Conservation (phyloP, 2,329 filamentous ascomycete genomes). For the Aspergillus neotritici region DNA sequence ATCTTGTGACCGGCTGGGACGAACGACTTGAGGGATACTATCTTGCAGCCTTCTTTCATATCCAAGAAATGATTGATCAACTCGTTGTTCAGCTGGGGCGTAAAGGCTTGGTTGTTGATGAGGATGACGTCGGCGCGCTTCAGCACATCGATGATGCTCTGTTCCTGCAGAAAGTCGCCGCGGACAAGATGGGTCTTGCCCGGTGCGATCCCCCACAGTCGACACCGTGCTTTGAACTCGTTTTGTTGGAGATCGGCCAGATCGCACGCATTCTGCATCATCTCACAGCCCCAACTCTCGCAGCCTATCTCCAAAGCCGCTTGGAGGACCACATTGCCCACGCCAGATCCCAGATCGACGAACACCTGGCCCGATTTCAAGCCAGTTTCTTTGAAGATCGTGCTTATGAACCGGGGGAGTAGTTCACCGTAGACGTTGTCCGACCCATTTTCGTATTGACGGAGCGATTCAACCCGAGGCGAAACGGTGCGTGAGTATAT, state of each 20-base stretch:
- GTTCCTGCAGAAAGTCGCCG: slow-evolving; percentile 75
- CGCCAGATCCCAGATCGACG: slow-evolving; percentile 89
- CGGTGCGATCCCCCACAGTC: slow-evolving; percentile 78
- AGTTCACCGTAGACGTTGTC: slow-evolving; percentile 96
- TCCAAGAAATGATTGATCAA: slow-evolving; percentile 88
- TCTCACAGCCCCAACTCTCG: slow-evolving; percentile 93
- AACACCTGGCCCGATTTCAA: slow-evolving; percentile 83
- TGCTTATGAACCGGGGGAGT: slow-evolving; percentile 73
- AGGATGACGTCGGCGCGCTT: slow-evolving; percentile 89
- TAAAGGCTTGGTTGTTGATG: slow-evolving; percentile 97
- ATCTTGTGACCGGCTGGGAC: slow-evolving; percentile 74
- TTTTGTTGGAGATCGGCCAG: slow-evolving; percentile 72
- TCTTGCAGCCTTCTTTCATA: slow-evolving; percentile 80
- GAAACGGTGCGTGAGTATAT: slow-evolving; percentile 91
- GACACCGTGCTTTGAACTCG: slow-evolving; percentile 80
- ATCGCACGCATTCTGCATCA: slow-evolving; percentile 84
- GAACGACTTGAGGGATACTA: slow-evolving; percentile 89
- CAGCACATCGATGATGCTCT: slow-evolving; percentile 64
- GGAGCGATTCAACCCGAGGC: slow-evolving; percentile 74
- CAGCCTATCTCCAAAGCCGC: slow-evolving; percentile 89
- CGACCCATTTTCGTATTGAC: slow-evolving; percentile 80
- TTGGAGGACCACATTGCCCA: slow-evolving; percentile 92
- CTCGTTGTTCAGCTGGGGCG: slow-evolving; percentile 74
- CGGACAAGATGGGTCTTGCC: slow-evolving; percentile 74
- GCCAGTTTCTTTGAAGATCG: slow-evolving; percentile 70